A percentile compares a stretch with the other conserved stretches of the same genome.
phyloP scores from a whole-genome alignment of 345 rosid species.

The Moricandia arvensis region DNA sequence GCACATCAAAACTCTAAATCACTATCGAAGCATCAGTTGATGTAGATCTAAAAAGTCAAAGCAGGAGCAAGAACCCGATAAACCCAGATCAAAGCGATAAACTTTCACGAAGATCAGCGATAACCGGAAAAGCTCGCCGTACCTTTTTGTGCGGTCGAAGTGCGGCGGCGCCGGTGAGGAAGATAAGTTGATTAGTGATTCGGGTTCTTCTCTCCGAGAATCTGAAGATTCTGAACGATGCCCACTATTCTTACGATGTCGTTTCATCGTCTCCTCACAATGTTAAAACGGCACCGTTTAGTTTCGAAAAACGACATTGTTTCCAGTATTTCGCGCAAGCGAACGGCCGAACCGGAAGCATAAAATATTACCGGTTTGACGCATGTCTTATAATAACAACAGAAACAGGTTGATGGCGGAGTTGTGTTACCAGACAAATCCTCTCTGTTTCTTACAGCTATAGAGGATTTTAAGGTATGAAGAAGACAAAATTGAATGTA shows the following conservation, averaged over 20 bases:
- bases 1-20: background rate
- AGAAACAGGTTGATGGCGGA: background rate
- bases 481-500: constrained; percentile 91
- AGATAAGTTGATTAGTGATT: constrained; percentile 12
- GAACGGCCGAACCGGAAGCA: too few relatives aligned
- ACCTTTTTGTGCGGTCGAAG: constrained; percentile 4
- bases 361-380: background rate
- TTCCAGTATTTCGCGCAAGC: too few relatives aligned
- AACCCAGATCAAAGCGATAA: background rate
- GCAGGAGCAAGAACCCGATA: background rate
- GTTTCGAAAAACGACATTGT: too few relatives aligned
- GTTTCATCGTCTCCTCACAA: background rate
- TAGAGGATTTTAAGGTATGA: constrained; percentile 95
- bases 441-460: constrained; percentile 39
- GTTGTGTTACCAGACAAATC: background rate
- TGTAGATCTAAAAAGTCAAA: constrained; percentile 26
- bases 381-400: background rate
- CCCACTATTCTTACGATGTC: background rate
- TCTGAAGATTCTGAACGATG: too few relatives aligned
- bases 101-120: background rate
- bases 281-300: too few relatives aligned
- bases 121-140: background rate
- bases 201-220: background rate
- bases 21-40: constrained; percentile 7
- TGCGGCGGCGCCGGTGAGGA: constrained; percentile 19